Evolutionary conservation across 75 land plant species (phyloP).

Genomic region (Picea glauca): DNA sequence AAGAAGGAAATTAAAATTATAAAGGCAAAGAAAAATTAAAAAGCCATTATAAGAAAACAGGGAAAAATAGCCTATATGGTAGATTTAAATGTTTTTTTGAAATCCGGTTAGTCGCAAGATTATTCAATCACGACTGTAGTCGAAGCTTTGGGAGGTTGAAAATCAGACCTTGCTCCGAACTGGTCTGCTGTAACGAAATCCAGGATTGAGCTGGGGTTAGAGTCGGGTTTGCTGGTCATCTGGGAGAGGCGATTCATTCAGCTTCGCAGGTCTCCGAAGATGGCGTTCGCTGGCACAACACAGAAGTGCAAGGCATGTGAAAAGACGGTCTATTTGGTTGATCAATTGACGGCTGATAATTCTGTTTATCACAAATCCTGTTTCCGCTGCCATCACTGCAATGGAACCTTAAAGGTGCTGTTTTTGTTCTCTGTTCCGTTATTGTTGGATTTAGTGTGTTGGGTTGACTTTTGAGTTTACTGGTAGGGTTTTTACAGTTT

Average conservation of each 20-base stretch:
- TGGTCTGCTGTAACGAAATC: too few species aligned
- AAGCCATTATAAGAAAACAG: too few species aligned
- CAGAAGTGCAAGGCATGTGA: conserved; percentile 80
- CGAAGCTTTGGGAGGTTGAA: too few species aligned
- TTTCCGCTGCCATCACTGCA: conserved; percentile 72
- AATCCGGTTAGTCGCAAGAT: too few species aligned
- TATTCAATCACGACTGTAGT: too few species aligned
- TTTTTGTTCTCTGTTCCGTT: background rate
- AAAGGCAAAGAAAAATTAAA: too few species aligned
- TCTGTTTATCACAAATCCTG: conserved; percentile 61
- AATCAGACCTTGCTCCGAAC: too few species aligned
- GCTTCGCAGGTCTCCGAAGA: conserved; percentile 2
- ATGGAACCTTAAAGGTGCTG: conserved; percentile 56
- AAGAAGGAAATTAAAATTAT: too few species aligned
- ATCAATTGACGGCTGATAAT: conserved; percentile 56
- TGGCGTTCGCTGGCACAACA: conserved; percentile 57
- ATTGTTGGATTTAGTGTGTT: conserved; percentile 5
- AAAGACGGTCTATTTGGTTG: conserved; percentile 69
- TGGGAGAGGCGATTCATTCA: background rate
- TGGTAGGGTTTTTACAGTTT: background rate
- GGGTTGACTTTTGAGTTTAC: background rate
- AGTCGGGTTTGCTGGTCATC: too few species aligned
- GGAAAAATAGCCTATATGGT: too few species aligned
- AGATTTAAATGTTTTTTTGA: too few species aligned
- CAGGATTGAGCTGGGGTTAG: too few species aligned